Conservation (phyloP, 176 grass and related monocot genomes). For the Phyllostachys edulis region DNA sequence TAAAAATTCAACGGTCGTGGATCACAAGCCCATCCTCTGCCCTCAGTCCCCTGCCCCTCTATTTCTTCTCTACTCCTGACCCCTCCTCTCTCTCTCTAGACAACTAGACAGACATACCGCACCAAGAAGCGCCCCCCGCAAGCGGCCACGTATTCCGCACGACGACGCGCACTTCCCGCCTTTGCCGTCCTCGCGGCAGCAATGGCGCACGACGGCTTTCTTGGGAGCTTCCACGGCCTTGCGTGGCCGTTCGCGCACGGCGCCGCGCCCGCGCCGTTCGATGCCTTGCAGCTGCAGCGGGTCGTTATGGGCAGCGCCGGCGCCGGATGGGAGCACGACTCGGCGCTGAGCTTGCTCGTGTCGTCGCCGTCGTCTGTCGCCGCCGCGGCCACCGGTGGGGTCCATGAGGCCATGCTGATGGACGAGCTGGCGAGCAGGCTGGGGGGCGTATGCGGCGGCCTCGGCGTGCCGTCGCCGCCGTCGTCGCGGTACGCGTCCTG, state of each 20-base stretch:
- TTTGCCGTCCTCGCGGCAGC: conserved; percentile 18
- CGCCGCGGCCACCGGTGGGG: background rate
- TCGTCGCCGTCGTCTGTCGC: conserved; percentile 38
- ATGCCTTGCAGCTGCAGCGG: background rate
- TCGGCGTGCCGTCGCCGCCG: conserved; percentile 19
- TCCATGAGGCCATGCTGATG: conserved; percentile 26
- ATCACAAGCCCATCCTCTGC: background rate
- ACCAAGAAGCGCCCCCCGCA: background rate
- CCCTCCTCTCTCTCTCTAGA: background rate
- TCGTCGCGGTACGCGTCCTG: conserved; percentile 41
- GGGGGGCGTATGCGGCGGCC: conserved; percentile 49
- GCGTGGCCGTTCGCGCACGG: background rate
- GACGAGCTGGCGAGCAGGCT: conserved; percentile 56
- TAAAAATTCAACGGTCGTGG: background rate
- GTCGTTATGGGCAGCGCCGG: background rate
- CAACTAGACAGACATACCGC: conserved; percentile 1
- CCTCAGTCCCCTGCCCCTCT: background rate
- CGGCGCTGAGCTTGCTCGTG: conserved; percentile 58
- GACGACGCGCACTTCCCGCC: conserved; percentile 31
- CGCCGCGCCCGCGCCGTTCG: background rate
- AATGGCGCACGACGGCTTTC: conserved; percentile 35
- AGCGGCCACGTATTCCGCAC: conserved; percentile 16
- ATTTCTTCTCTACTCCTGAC: background rate
- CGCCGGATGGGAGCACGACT: conserved; percentile 14
- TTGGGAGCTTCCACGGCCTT: background rate